These are phyloP conservation scores for Stylosanthes scabra DNA, from an alignment of 331 rosid genomes.

Conservation along the genomic window DNA sequence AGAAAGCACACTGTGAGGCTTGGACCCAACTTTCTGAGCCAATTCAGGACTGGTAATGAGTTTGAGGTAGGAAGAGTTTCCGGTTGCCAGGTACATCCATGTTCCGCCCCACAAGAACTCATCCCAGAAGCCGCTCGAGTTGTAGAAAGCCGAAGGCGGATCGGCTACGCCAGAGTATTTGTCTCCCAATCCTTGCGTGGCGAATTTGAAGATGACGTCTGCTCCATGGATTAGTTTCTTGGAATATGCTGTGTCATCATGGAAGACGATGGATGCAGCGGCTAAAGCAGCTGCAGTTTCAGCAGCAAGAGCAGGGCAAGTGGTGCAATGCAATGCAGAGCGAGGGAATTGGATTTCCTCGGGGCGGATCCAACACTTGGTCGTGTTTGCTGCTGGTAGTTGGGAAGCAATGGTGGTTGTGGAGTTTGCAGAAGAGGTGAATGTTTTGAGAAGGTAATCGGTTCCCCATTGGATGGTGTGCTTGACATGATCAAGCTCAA, in stretches of 20 bases:
- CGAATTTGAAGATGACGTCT: conserved; percentile 24
- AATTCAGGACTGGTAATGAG: conserved; percentile 25
- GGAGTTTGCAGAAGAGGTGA: conserved; percentile 54
- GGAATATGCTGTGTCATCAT: conserved; percentile 22
- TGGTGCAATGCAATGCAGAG: conserved; percentile 9
- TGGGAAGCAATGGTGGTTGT: conserved; percentile 43
- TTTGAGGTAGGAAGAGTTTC: conserved; percentile 25
- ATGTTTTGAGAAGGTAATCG: conserved; percentile 67
- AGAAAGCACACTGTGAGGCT: conserved; percentile 9
- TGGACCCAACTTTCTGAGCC: background rate
- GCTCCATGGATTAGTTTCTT: conserved; percentile 37
- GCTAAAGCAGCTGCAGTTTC: conserved; percentile 45
- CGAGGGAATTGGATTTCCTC: conserved; percentile 30
- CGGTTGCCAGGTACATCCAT: conserved; percentile 39
- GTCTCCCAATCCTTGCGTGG: conserved; percentile 28
- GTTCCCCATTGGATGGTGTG: conserved; percentile 68
- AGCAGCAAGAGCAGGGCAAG: conserved; percentile 36
- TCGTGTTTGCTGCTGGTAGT: background rate
- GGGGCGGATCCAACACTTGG: conserved; percentile 40
- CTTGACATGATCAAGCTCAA: conserved; percentile 60
- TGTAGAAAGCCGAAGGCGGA: conserved; percentile 12
- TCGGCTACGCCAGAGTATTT: background rate
- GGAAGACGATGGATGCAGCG: conserved; percentile 43
- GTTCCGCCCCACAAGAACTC: conserved; percentile 42
- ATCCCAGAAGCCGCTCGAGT: conserved; percentile 43